phyloP scores from a whole-genome alignment of 352 stramenopile genomes.

The Globisporangium abappressorium region DNA sequence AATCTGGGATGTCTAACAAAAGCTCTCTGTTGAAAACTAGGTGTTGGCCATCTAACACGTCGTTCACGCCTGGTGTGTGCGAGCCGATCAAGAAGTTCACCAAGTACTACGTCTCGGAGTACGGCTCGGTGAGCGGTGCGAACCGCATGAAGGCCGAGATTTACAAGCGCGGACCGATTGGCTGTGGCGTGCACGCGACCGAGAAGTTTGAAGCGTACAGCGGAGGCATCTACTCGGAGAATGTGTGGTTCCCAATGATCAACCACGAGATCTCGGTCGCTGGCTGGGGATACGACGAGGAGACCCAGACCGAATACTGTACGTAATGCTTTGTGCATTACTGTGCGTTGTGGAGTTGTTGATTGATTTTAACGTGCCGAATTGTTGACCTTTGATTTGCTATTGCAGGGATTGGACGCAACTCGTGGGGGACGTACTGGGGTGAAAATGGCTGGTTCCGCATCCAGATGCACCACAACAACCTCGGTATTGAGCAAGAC shows the following conservation, averaged over 20 bases:
- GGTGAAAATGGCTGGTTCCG: constrained; percentile 92
- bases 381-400: constrained; percentile 15
- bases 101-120: constrained; percentile 91
- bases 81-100: constrained; percentile 82
- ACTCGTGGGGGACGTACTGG: constrained; percentile 92
- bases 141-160: constrained; percentile 92
- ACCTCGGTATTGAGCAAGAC: constrained; percentile 86
- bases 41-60: constrained; percentile 87
- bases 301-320: constrained; percentile 89
- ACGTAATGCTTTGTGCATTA: constrained; percentile 15
- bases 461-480: constrained; percentile 90
- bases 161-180: constrained; percentile 88
- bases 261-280: constrained; percentile 90
- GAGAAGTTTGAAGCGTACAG: constrained; percentile 81
- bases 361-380: neutral
- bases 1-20: neutral
- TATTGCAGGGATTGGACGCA: constrained; percentile 78
- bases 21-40: constrained; percentile 17
- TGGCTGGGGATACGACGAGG: constrained; percentile 85
- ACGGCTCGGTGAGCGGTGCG: constrained; percentile 80
- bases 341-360: neutral
- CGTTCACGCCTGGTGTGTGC: constrained; percentile 80
- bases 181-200: constrained; percentile 85
- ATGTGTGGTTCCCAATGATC: constrained; percentile 76
- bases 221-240: constrained; percentile 82